Evolutionary conservation across 352 stramenopile genomes (phyloP), one percentile per base, ranked within the genome.

Genomic region (Pythium dissotocum): DNA sequence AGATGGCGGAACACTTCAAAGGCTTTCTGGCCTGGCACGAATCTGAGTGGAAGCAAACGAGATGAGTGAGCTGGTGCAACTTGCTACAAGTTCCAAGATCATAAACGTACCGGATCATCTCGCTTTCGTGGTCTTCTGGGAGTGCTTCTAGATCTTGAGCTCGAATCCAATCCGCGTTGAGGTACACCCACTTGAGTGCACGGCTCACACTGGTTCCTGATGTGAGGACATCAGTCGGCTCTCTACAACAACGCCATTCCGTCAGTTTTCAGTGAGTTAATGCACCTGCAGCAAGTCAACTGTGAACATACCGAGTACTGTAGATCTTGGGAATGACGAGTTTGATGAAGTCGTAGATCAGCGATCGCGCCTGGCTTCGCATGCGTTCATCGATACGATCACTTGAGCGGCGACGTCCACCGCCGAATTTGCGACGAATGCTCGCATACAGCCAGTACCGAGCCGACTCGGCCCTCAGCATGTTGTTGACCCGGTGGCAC

Each of bases 1-100:
- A 96, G 91, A 67, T 96, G 85, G 1, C 86, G 85, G 55, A 96
- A 96, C 48, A 96, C 87, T 69, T 93, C 77, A 58, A 94, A 96
- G 0, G 80, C 86, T 48, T 80, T 61, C 58, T 96, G 85, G 2
- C 77, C 77, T 44, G 74, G 60, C 32, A 65, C 66, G 36, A 96
- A 81, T 4, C 85, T 94, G n/a, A 40, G 32, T 21, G 66, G 26
- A 16, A 69, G 44, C 38, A 4, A 32, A 63, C 16, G 91, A 77
- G 2, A 82, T 90, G 12, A 52, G 32, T 63, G 33, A 21, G 63
- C 52, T 49, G 26, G 24, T 32, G 2, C 1, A 16, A 7, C 49
- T 38, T 14, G 21, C 21, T 24, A 24, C 21, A 24, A 24, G 21
- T 24, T 24, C 21, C 21, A 24, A 24, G 21, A 24, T 24, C 26